phyloP scores from a whole-genome alignment of 163 green algal genomes.

The Volvox carteri region DNA sequence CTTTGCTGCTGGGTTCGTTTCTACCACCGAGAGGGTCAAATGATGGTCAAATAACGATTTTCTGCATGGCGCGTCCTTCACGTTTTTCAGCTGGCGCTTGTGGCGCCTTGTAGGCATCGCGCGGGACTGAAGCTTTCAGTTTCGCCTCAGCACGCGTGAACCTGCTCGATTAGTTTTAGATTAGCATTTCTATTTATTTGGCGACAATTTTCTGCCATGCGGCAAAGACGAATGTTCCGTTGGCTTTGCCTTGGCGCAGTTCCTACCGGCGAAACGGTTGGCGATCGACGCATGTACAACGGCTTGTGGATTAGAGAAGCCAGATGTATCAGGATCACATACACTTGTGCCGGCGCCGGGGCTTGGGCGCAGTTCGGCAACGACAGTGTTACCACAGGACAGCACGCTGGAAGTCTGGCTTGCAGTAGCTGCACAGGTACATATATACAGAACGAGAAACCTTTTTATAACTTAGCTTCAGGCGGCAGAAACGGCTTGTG shows the following conservation, averaged over 20 bases:
- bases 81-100: not conserved
- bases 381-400: not conserved
- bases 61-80: not conserved
- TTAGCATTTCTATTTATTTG: not conserved
- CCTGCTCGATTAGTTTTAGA: not conserved
- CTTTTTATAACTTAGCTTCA: not conserved
- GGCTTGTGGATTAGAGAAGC: not conserved
- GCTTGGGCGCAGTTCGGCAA: not conserved
- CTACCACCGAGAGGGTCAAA: not conserved
- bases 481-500: not conserved
- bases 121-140: not conserved
- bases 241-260: not conserved
- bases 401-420: constrained; percentile 40
- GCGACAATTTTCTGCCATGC: not conserved
- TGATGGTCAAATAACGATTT: not conserved
- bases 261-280: constrained; percentile 14
- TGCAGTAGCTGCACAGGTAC: constrained; percentile 46
- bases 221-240: not conserved
- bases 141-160: not conserved
- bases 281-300: not conserved
- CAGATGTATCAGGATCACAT: not conserved
- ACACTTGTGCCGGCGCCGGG: not conserved
- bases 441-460: not conserved
- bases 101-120: constrained; percentile 19
- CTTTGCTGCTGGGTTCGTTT: not conserved